Base-by-base conservation (phyloP, 1,284 basidiomycete species). In the Stygiomarasmius scandens region DNA sequence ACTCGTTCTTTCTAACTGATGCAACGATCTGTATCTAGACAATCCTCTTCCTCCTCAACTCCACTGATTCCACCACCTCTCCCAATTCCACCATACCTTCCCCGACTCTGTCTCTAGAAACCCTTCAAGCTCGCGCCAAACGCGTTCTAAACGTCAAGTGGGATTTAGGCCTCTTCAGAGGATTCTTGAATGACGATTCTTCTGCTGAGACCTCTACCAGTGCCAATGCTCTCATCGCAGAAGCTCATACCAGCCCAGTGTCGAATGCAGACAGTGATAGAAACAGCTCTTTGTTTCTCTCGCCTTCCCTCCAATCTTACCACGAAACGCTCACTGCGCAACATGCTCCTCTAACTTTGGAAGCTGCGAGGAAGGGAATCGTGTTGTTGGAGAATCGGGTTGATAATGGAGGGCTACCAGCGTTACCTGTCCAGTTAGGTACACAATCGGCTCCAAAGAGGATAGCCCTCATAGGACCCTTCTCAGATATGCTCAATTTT, bases 81-180 rank as follows among this genome's bases (percentile, higher is more conserved):
- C 49, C 55, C n/a, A 51, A 56, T 32, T 56, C 55, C 8, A 46
- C 49, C 29, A 6, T 12, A 32, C 29, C 29, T 32, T 12, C 29
- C 6, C 29, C 29, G 12, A 6, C 38, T 16, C 38, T 41, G 16
- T 27, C 55, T 10, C 44, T 57, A 9, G 38, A 41, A 19, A 57
- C 50, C 29, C 23, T 71, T 10, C 58, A 65, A 52, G 56, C 60
- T 9, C 63, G 61, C 6, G 68, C 58, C 14, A 58, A 64, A 10
- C 61, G 61, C 20, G 61, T 69, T 16, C 61, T 71, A 11, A 56
- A 54, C 45, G 64, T 64, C 19, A 71, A 71, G 52, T 69, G 66
- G 54, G 68, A 69, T 53, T 59, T 71, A 11, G 69, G 69, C 4
- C 58, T 69, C 14, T 71, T 71, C n/a, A 19, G n/a, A 12, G 4